Conservation (phyloP, 164 flowering plant species). For the Pachysandra terminalis region DNA sequence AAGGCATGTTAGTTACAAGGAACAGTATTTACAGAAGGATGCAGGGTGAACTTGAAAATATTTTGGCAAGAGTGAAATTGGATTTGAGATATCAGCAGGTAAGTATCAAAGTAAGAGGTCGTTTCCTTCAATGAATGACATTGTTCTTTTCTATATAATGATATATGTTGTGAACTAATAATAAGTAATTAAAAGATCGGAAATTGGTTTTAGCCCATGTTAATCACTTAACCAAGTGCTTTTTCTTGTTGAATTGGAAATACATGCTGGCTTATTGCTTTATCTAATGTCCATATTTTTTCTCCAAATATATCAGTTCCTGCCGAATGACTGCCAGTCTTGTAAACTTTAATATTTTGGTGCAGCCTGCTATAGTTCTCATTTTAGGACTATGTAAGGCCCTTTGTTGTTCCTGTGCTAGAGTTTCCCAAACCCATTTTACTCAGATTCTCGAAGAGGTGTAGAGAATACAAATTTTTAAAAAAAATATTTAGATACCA, state of each 20-base stretch:
- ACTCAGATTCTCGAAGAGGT: background rate
- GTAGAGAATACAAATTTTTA: too few relatives aligned
- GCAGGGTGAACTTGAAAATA: slow-evolving; percentile 45
- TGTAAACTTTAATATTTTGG: background rate
- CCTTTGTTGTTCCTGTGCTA: background rate
- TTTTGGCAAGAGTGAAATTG: slow-evolving; percentile 42
- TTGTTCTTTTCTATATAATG: background rate
- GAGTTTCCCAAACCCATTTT: background rate
- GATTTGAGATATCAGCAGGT: slow-evolving; percentile 52
- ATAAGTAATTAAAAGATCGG: too few relatives aligned
- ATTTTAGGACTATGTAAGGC: background rate
- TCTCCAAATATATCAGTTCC: too few relatives aligned
- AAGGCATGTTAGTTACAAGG: slow-evolving; percentile 47
- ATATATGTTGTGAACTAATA: too few relatives aligned
- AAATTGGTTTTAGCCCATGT: too few relatives aligned
- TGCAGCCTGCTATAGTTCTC: background rate
- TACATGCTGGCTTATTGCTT: background rate
- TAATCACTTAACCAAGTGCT: too few relatives aligned
- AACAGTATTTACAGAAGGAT: slow-evolving; percentile 44
- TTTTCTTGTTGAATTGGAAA: too few relatives aligned
- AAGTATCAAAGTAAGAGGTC: slow-evolving; percentile 10
- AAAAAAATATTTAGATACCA: background rate
- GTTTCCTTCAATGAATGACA: background rate
- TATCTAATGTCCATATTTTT: background rate
- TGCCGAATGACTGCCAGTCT: background rate